phyloP scores from a whole-genome alignment of 352 stramenopile genomes.

The Thraustochytrium striatum region DNA sequence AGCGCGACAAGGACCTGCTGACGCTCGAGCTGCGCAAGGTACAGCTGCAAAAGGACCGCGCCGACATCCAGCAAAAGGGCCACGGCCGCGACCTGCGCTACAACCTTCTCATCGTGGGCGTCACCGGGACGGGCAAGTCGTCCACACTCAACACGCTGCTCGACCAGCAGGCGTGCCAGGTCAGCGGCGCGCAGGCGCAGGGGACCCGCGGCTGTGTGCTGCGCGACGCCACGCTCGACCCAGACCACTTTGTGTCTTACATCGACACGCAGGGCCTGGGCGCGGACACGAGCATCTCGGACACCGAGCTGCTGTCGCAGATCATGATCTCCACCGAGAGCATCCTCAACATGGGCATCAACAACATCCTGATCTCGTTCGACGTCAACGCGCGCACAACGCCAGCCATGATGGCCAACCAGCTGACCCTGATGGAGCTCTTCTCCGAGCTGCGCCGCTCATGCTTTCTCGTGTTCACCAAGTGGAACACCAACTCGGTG shows the following conservation, averaged over 20 bases:
- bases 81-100: constrained; percentile 40
- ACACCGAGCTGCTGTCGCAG: constrained; percentile 48
- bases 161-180: constrained; percentile 33
- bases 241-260: constrained; percentile 46
- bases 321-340: constrained; percentile 48
- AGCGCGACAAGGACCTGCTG: constrained; percentile 46
- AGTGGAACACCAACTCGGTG: constrained; percentile 47
- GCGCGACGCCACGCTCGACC: constrained; percentile 44
- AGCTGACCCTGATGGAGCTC: constrained; percentile 49
- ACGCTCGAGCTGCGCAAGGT: constrained; percentile 45
- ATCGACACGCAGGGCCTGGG: constrained; percentile 47
- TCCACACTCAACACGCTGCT: constrained; percentile 47
- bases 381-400: constrained; percentile 47
- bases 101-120: constrained; percentile 44
- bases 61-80: constrained; percentile 29
- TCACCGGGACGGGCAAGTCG: constrained; percentile 36
- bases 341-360: constrained; percentile 47
- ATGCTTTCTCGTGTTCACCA: constrained; percentile 47
- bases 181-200: constrained; percentile 42
- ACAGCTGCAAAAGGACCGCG: constrained; percentile 36
- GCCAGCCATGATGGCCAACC: constrained; percentile 48
- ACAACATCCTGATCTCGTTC: constrained; percentile 49
- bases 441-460: constrained; percentile 47
- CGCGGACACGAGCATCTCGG: constrained; percentile 45
- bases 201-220: constrained; percentile 37